Conservation (phyloP, 345 rosid species). For the Arabidopsis suecica region DNA sequence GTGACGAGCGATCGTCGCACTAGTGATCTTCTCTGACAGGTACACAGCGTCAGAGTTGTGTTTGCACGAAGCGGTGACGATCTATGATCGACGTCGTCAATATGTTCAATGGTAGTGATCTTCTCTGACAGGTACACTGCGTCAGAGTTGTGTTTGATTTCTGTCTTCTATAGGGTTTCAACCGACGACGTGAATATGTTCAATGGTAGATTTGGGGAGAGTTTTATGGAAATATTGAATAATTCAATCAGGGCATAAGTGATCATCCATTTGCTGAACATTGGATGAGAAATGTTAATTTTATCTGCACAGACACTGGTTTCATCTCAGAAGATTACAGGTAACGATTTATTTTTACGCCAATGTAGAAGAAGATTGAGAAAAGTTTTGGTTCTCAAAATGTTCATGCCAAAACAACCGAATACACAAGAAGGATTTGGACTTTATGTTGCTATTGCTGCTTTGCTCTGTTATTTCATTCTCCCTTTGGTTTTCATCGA, state of each 20-base stretch:
- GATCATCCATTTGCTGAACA: not conserved
- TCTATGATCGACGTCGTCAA: not conserved
- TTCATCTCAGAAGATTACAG: not conserved
- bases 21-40: not conserved
- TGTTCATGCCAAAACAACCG: not conserved
- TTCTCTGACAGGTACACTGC: no score
- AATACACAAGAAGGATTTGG: not conserved
- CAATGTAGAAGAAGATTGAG: not conserved
- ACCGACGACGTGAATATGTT: not conserved
- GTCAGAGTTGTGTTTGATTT: no score
- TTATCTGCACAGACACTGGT: not conserved
- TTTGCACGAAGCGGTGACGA: not conserved
- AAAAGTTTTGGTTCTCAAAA: not conserved
- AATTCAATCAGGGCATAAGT: not conserved
- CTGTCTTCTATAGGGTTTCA: not conserved
- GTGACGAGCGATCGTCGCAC: not conserved
- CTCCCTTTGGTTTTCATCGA: not conserved
- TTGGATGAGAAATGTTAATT: not conserved
- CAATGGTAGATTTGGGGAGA: not conserved
- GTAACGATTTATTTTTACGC: not conserved
- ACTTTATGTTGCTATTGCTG: not conserved
- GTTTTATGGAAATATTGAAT: not conserved
- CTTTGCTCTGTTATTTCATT: not conserved
- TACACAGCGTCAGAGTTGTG: not conserved
- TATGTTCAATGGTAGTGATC: no score